Conservation (phyloP, 805 yeast species). For the Saccharomycopsis sp. region DNA sequence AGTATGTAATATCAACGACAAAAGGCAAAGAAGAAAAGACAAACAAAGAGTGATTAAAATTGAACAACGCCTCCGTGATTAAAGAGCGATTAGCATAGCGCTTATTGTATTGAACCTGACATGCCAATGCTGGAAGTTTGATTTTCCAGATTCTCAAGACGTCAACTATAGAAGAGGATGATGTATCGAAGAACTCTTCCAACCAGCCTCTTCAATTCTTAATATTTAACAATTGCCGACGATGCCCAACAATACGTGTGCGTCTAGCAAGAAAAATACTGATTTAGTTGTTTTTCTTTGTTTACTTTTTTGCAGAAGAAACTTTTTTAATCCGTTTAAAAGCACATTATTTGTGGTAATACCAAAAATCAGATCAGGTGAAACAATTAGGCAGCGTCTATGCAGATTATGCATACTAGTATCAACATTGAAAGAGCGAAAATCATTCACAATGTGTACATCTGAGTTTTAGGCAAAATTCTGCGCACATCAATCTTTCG, state of each 20-base stretch:
- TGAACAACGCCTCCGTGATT: no score
- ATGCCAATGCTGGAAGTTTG: neutral
- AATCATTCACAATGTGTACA: neutral
- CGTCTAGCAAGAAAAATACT: neutral
- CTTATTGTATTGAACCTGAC: neutral
- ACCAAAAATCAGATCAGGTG: neutral
- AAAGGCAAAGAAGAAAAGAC: no score
- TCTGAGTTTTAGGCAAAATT: neutral
- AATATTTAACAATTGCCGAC: neutral
- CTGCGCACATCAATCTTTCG: neutral
- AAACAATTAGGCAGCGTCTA: slow-evolving; percentile 1
- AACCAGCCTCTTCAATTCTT: neutral
- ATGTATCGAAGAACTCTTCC: neutral
- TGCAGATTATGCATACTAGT: neutral
- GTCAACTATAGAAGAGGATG: neutral
- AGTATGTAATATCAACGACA: no score
- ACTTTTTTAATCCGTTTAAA: slow-evolving; percentile 2
- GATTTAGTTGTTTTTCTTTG: neutral
- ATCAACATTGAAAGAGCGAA: neutral
- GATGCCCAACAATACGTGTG: neutral
- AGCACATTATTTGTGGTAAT: neutral
- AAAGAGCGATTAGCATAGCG: neutral
- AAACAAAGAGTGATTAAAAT: no score
- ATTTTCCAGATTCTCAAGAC: neutral
- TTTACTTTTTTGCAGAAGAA: neutral